phyloP scores from a whole-genome alignment of 2,329 filamentous ascomycete species.

The Eutypa lata region DNA sequence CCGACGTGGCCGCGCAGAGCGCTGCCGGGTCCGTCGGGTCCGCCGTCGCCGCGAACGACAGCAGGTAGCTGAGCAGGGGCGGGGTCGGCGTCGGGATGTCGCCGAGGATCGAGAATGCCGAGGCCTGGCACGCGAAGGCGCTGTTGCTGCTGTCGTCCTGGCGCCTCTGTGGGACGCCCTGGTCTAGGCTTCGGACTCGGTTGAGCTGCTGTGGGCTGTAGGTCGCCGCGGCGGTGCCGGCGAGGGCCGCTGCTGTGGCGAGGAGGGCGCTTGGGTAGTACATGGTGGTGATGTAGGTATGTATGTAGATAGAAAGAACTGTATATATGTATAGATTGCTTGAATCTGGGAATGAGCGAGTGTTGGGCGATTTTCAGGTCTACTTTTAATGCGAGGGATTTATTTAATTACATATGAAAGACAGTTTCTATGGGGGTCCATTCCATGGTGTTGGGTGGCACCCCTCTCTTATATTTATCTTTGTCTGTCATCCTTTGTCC shows the following conservation, averaged over 20 bases:
- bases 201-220: constrained; percentile 13
- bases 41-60: constrained; percentile 6
- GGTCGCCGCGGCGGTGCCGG: constrained; percentile 14
- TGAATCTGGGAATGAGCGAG: too few species aligned
- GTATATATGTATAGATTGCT: neutral
- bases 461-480: too few species aligned
- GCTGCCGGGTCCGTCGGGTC: constrained; percentile 5
- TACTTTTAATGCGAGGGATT: too few species aligned
- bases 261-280: constrained; percentile 8
- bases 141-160: neutral
- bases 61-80: constrained; percentile 9
- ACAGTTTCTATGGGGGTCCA: too few species aligned
- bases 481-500: too few species aligned
- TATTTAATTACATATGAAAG: too few species aligned
- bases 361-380: too few species aligned
- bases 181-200: constrained; percentile 10
- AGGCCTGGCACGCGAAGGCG: constrained; percentile 4
- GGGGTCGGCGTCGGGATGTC: constrained; percentile 3
- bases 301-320: neutral
- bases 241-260: constrained; percentile 16
- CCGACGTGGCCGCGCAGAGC: constrained; percentile 8
- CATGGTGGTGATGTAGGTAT: constrained; percentile 9
- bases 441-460: too few species aligned
- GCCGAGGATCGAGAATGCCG: constrained; percentile 5
- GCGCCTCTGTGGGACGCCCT: constrained; percentile 5